A percentile compares a stretch with the other conserved stretches of the same genome.
Conservation (phyloP, 345 rosid species). For the Geranium rotundifolium region DNA sequence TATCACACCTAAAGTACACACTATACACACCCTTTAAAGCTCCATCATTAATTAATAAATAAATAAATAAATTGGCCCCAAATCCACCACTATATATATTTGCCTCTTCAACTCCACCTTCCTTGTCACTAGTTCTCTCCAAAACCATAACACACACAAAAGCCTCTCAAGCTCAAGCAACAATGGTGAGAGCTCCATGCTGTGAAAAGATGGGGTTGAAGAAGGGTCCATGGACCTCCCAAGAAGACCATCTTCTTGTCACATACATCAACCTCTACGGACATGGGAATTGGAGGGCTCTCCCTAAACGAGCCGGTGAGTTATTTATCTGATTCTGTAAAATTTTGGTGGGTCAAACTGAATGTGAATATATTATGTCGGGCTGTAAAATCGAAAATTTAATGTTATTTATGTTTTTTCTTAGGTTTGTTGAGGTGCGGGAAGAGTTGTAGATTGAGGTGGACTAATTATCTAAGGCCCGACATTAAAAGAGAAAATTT, state of each 20-base stretch:
- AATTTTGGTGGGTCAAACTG: too few relatives aligned
- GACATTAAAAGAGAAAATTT: slow-evolving; percentile 79
- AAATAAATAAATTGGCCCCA: too few relatives aligned
- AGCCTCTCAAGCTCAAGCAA: background rate
- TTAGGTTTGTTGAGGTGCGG: slow-evolving; percentile 72
- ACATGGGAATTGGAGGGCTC: slow-evolving; percentile 69
- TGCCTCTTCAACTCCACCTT: background rate
- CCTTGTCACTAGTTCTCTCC: too few relatives aligned
- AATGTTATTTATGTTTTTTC: background rate
- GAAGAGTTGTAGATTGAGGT: slow-evolving; percentile 75
- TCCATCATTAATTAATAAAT: too few relatives aligned
- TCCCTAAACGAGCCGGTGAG: slow-evolving; percentile 63
- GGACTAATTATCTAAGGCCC: slow-evolving; percentile 72
- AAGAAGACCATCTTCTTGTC: slow-evolving; percentile 49
- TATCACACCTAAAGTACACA: too few relatives aligned
- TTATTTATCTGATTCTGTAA: too few relatives aligned
- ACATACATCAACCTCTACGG: slow-evolving; percentile 42
- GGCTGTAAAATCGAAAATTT: too few relatives aligned
- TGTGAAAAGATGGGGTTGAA: slow-evolving; percentile 17
- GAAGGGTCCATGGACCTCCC: slow-evolving; percentile 72
- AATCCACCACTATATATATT: too few relatives aligned
- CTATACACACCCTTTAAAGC: too few relatives aligned
- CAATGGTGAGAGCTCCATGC: slow-evolving; percentile 75
- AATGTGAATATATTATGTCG: too few relatives aligned
- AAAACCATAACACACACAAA: too few relatives aligned